phyloP scores from a whole-genome alignment of 106 monocot genomes.

The Dioscorea dumetorum region DNA sequence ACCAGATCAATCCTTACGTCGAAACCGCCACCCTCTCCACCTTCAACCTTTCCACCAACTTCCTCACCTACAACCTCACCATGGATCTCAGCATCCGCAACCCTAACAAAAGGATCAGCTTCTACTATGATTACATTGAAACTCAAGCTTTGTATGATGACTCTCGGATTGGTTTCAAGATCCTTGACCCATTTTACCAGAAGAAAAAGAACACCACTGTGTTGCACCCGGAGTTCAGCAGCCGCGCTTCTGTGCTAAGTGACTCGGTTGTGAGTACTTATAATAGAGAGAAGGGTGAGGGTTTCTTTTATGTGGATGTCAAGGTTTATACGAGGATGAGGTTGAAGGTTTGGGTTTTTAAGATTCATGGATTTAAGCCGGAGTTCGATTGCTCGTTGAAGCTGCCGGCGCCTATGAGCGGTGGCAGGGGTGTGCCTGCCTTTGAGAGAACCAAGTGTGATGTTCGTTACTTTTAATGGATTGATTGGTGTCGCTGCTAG shows the following conservation, averaged over 20 bases:
- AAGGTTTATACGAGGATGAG: not conserved
- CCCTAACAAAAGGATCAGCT: slow-evolving; percentile 53
- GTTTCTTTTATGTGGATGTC: slow-evolving; percentile 3
- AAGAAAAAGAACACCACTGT: slow-evolving; percentile 7
- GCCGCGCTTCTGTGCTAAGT: not conserved
- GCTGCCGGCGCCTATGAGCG: not conserved
- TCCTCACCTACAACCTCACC: slow-evolving; percentile 25
- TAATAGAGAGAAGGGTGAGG: slow-evolving; percentile 8
- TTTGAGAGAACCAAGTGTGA: slow-evolving; percentile 5
- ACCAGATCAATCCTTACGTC: slow-evolving; percentile 26
- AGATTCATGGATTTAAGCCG: slow-evolving; percentile 1
- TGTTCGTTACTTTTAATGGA: not conserved
- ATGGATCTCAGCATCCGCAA: slow-evolving; percentile 19
- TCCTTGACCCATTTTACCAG: slow-evolving; percentile 46
- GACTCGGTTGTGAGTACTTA: not conserved
- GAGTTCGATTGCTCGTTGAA: slow-evolving; percentile 6
- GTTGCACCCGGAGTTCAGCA: not conserved
- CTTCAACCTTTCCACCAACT: slow-evolving; percentile 22
- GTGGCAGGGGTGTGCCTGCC: not conserved
- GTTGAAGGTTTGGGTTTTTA: slow-evolving; percentile 6
- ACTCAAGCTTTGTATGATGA: slow-evolving; percentile 17
- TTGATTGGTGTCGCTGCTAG: no score
- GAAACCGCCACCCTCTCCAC: slow-evolving; percentile 28
- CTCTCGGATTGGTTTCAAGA: slow-evolving; percentile 8
- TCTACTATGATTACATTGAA: slow-evolving; percentile 29